A percentile compares a stretch with the other conserved stretches of the same genome.
phyloP scores from a whole-genome alignment of 164 flowering plant species.

The Vitis riparia region DNA sequence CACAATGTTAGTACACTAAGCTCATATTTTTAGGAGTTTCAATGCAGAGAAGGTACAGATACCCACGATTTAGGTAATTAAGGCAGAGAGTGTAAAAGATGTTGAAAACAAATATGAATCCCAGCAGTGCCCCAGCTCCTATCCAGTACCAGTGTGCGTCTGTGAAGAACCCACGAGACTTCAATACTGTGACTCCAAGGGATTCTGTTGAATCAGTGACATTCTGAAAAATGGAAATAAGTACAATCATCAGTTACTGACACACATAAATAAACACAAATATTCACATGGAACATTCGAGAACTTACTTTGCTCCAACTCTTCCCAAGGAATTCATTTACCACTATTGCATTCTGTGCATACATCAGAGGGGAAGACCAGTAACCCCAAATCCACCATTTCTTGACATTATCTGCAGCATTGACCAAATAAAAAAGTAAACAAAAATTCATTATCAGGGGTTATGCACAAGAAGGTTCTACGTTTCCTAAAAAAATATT shows the following conservation, averaged over 20 bases:
- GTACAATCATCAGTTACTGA: background rate
- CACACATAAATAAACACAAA: background rate
- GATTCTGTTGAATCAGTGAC: constrained; percentile 1
- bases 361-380: constrained; percentile 51
- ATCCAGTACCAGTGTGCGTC: constrained; percentile 39
- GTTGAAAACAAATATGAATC: constrained; percentile 23
- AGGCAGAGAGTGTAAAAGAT: constrained; percentile 16
- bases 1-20: no score
- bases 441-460: no score
- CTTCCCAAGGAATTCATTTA: constrained; percentile 43
- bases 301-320: constrained; percentile 39
- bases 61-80: constrained; percentile 17
- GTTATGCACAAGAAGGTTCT: no score
- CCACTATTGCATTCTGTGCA: constrained; percentile 38
- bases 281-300: background rate
- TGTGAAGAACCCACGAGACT: constrained; percentile 31
- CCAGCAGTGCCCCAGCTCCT: constrained; percentile 25
- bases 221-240: constrained; percentile 3
- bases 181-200: constrained; percentile 26
- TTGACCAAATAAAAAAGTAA: no score
- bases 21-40: no score
- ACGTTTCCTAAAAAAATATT: no score
- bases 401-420: constrained; percentile 32
- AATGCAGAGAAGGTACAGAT: no score
- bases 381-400: constrained; percentile 60